Base-by-base conservation (phyloP, 257 asterid species). In the Pogostemon cablin region DNA sequence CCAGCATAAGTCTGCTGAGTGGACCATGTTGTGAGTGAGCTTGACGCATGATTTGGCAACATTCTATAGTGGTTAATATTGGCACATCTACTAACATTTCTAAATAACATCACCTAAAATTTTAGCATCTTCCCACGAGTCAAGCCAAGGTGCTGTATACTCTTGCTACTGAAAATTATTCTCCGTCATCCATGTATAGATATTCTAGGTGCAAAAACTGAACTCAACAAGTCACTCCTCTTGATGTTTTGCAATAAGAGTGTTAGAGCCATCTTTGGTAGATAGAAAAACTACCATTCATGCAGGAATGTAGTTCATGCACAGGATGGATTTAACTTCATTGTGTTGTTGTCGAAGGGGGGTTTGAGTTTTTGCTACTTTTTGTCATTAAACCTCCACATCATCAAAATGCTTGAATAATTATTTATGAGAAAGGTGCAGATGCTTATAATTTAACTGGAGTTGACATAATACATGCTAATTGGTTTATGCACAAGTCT, bases 251-350 rank as follows among this genome's bases (percentile, higher is more conserved):
- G 10, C 8, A 64, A 38, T 37, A 7, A 5, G 44, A 54, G 46
- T 53, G 11, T n/a, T 55, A 10, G 40, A 2, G 44, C 61, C 20
- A 12, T 48, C 2, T 8, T 59, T 3, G 9, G 15, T 50, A 52
- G 54, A 37, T 57, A n/a, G 32, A 41, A 25, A 68, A 54, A 10
- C 50, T 75, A 62, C 6, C 11, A 25, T 37, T 44, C 60, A 10
- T 41, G 56, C 35, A 15, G 78, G 63, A 59, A 58, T 20, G 10
- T 61, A 56, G 43, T n/a, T 46, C 52, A 63, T 49, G 54, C 9
- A 62, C 7, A 64, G 77, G 50, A 56, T 76, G 55, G 61, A 47
- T 49, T 57, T 58, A 12, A 17, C 37, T 60, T 65, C 57, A 35
- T 54, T 44, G 62, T 68, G 53, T 15, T 46, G 41, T 55, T 35